Conservation (phyloP, 345 rosid species). For the Noccaea bulbosa region DNA sequence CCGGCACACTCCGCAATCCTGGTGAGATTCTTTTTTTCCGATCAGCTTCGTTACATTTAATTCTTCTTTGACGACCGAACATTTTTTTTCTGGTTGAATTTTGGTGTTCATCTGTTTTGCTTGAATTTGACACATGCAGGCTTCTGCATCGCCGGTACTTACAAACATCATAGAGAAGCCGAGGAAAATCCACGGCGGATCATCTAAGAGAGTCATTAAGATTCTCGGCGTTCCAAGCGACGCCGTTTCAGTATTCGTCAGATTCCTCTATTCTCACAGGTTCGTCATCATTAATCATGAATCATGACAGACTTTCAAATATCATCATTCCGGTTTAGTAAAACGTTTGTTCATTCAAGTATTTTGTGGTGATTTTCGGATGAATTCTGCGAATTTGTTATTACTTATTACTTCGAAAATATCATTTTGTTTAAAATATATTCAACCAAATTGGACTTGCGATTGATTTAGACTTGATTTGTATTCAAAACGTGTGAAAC, state of each 20-base stretch:
- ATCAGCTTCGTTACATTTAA: background rate
- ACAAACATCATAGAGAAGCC: slow-evolving; percentile 54
- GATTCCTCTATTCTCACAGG: slow-evolving; percentile 74
- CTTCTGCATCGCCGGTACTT: slow-evolving; percentile 68
- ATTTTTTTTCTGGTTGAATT: too few relatives aligned
- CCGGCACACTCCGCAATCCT: slow-evolving; percentile 69
- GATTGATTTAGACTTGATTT: slow-evolving; percentile 10
- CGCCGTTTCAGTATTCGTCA: slow-evolving; percentile 72
- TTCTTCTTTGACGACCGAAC: background rate
- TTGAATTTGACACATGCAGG: slow-evolving; percentile 45
- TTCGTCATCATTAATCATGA: slow-evolving; percentile 25
- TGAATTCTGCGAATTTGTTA: background rate
- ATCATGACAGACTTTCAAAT: too few relatives aligned
- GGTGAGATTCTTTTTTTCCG: slow-evolving; percentile 42
- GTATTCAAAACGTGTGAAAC: slow-evolving; percentile 26
- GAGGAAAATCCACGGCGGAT: slow-evolving; percentile 54
- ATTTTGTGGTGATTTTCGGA: too few relatives aligned
- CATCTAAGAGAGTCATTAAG: slow-evolving; percentile 56
- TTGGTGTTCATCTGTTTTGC: slow-evolving; percentile 3
- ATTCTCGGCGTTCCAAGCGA: slow-evolving; percentile 83
- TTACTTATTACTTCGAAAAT: too few relatives aligned
- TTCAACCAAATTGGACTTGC: background rate
- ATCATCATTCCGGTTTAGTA: background rate
- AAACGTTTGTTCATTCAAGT: background rate
- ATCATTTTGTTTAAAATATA: background rate